A percentile compares a stretch with the other conserved stretches of the same genome.
These are phyloP conservation scores for Rhizopogon salebrosus DNA, from an alignment of 768 basidiomycete species.

Conservation along the genomic window DNA sequence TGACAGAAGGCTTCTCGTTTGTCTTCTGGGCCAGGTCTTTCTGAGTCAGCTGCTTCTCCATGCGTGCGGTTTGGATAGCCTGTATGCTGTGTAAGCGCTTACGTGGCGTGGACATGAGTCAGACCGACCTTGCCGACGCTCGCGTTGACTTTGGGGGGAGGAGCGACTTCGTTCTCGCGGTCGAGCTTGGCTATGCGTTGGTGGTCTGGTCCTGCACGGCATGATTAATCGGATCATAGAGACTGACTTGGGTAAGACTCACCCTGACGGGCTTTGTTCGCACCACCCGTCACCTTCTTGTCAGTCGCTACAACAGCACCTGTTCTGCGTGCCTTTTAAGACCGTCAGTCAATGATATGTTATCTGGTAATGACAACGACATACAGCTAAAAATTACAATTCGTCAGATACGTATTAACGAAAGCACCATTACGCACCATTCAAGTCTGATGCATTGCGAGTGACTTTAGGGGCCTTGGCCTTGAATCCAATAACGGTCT, in stretches of 20 bases:
- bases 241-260: conserved; percentile 8
- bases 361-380: conserved; percentile 16
- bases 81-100: conserved; percentile 24
- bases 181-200: conserved; percentile 92
- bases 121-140: conserved; percentile 65
- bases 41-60: conserved; percentile 77
- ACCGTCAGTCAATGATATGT: conserved; percentile 3
- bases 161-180: conserved; percentile 92
- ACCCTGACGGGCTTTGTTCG: conserved; percentile 79
- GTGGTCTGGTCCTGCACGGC: conserved; percentile 75
- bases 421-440: conserved; percentile 31
- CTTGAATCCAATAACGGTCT: conserved; percentile 68
- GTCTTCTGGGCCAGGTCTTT: conserved; percentile 91
- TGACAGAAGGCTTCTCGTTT: conserved; percentile 86
- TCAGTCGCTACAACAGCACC: conserved; percentile 80
- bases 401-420: conserved; percentile 10
- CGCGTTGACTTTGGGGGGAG: conserved; percentile 73
- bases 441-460: conserved; percentile 56
- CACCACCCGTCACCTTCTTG: conserved; percentile 65
- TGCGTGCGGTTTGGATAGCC: conserved; percentile 80
- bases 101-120: conserved; percentile 4
- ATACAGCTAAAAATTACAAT: conserved; percentile 42
- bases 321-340: conserved; percentile 59
- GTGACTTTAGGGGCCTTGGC: conserved; percentile 57
- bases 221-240: not conserved